Evolutionary conservation across 306 rosid species (phyloP).

Genomic region (Cercis canadensis): DNA sequence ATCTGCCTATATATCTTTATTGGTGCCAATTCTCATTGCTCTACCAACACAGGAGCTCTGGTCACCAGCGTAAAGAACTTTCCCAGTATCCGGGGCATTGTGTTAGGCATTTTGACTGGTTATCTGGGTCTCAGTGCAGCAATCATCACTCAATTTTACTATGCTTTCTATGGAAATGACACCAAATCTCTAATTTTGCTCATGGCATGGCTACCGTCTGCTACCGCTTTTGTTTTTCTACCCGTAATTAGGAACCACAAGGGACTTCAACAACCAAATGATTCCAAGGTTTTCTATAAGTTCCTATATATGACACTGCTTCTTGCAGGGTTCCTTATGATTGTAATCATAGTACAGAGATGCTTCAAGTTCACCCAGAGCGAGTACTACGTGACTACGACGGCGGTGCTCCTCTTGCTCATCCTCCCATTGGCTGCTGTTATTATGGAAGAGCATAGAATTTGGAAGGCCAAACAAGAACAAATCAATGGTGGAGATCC

Average conservation of each 20-base stretch:
- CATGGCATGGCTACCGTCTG: constrained; percentile 78
- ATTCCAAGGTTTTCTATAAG: constrained; percentile 61
- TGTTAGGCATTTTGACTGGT: constrained; percentile 69
- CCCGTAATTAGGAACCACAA: constrained; percentile 57
- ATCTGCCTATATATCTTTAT: constrained; percentile 73
- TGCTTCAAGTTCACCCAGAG: constrained; percentile 40
- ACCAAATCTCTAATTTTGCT: constrained; percentile 57
- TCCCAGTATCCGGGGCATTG: constrained; percentile 66
- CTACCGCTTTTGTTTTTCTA: constrained; percentile 57
- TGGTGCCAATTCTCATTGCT: constrained; percentile 74
- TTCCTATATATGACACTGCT: constrained; percentile 64
- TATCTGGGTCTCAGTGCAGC: constrained; percentile 79
- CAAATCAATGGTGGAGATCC: background rate
- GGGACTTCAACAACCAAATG: constrained; percentile 46
- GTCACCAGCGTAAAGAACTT: constrained; percentile 81
- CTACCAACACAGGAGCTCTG: constrained; percentile 74
- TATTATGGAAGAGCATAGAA: constrained; percentile 47
- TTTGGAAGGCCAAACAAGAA: constrained; percentile 16
- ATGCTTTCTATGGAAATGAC: constrained; percentile 61
- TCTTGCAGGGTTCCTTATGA: constrained; percentile 64
- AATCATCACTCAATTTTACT: constrained; percentile 67
- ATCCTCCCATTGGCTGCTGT: constrained; percentile 66
- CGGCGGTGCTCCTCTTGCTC: constrained; percentile 52
- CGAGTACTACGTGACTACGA: constrained; percentile 58
- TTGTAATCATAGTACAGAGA: constrained; percentile 59